Percentiles rank a stretch among this genome's conserved stretches.
Evolutionary conservation across 352 stramenopile genomes (phyloP).

Genomic region (Albugo laibachii): DNA sequence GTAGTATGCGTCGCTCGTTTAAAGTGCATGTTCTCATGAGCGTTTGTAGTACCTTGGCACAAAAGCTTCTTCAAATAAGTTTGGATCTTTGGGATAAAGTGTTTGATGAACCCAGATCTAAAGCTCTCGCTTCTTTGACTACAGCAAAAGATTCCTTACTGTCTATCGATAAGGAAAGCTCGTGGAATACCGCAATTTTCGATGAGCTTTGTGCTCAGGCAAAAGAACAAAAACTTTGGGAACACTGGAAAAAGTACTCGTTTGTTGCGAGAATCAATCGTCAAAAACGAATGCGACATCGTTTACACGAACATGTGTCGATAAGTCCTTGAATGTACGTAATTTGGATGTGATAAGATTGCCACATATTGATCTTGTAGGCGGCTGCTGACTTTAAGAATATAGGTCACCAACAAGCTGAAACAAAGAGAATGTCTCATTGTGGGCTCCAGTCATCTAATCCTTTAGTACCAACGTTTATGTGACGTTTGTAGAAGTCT

Average conservation of each 20-base stretch:
- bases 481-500: too few species aligned
- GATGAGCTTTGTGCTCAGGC: constrained; percentile 29
- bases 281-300: constrained; percentile 18
- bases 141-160: not conserved
- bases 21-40: not conserved
- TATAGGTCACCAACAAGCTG: too few species aligned
- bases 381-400: too few species aligned
- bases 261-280: constrained; percentile 67
- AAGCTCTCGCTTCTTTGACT: not conserved
- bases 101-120: not conserved
- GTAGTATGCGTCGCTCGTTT: not conserved
- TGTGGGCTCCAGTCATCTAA: too few species aligned
- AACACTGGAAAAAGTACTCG: constrained; percentile 53
- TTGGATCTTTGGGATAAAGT: not conserved
- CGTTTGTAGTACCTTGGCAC: not conserved
- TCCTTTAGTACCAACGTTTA: too few species aligned
- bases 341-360: too few species aligned
- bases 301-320: too few species aligned
- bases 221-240: constrained; percentile 19
- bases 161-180: constrained; percentile 2
- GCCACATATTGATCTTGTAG: too few species aligned
- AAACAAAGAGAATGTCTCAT: too few species aligned
- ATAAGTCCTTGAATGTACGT: too few species aligned
- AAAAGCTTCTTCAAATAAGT: not conserved
- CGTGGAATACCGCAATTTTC: constrained; percentile 29